Evolutionary conservation across 257 asterid genomes (phyloP), one percentile per base, ranked within the genome.

Genomic region (Cynanchum wilfordii): DNA sequence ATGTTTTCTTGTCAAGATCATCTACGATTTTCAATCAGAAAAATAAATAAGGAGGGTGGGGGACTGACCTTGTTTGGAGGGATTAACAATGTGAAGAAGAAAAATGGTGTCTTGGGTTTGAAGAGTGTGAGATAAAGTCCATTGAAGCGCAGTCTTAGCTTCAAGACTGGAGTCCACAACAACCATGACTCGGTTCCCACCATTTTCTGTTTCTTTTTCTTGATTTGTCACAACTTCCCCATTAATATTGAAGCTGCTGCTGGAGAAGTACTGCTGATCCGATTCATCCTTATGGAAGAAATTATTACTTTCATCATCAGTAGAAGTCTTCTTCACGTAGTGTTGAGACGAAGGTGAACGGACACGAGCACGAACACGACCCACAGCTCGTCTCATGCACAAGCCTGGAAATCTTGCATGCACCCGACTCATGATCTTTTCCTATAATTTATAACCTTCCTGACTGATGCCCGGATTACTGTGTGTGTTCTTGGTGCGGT

Each of bases 101-200:
- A 91, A 22, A 69, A 93, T 79, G 7, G 89, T 80, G 22, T 89
- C 98, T 16, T 86, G 89, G 82, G 66, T 79, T 67, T 91, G 98
- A 57, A 93, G 84, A 47, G 97, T 82, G 73, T 91, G 97, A 2
- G 98, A 86, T 55, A 93, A 87, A 8, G 94, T 90, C 98, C 97
- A 93, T 30, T 89, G 90, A 19, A 93, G 89, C 24, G 97, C 98
- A 55, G 74, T 86, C 80, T 83, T 85, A 13, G 97, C 88, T 79
- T 89, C 95, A 1, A 59, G 62, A 54, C 85, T 76, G 3, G 87
- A 77, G 72, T 91, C 97, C 40, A 93, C 85, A 49, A 89, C 95
- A n/a, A 91, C 90, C 98, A 93, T 91, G 20, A 89, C 98, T 74
- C 89, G 79, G 77, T 93, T 93, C 68, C 93, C 87, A 16, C 3